A percentile compares a stretch with the other conserved stretches of the same genome.
Evolutionary conservation across 257 asterid genomes (phyloP).

Genomic region (Orobanche coerulescens): DNA sequence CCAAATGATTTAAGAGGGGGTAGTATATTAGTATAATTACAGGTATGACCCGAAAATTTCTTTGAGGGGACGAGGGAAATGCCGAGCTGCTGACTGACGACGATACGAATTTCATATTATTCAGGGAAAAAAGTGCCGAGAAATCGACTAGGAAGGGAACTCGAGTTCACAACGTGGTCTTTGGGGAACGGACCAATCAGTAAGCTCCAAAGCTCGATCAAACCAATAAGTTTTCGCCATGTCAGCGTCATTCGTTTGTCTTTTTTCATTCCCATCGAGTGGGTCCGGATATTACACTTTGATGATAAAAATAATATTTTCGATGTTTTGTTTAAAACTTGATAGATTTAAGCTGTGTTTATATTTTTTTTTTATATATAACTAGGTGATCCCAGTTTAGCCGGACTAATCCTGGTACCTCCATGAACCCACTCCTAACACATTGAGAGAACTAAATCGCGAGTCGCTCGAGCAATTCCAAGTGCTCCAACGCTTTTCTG

Average conservation of each 20-base stretch:
- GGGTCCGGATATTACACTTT: constrained; percentile 3
- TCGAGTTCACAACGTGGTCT: constrained; percentile 42
- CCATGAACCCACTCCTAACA: too few relatives aligned
- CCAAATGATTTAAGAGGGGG: not conserved
- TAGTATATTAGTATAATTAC: not conserved
- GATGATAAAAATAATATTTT: too few relatives aligned
- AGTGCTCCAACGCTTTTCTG: too few relatives aligned
- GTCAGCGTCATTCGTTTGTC: constrained; percentile 10
- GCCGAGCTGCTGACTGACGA: constrained; percentile 23
- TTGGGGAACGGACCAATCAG: constrained; percentile 46
- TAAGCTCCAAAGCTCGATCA: constrained; percentile 18
- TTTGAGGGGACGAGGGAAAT: constrained; percentile 7
- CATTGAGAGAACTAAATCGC: too few relatives aligned
- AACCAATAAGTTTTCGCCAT: constrained; percentile 39
- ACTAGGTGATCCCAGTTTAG: too few relatives aligned
- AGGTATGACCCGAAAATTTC: not conserved
- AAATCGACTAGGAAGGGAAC: constrained; percentile 12
- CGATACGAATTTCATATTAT: constrained; percentile 17
- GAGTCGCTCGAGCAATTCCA: too few relatives aligned
- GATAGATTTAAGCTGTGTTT: too few relatives aligned
- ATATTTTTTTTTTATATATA: too few relatives aligned
- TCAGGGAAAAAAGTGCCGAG: constrained; percentile 18
- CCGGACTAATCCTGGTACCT: too few relatives aligned
- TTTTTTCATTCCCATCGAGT: not conserved
- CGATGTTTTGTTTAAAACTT: too few relatives aligned